Evolutionary conservation across 371 early-diverging fungal species (phyloP).

Genomic region (Lichtheimia ornata): DNA sequence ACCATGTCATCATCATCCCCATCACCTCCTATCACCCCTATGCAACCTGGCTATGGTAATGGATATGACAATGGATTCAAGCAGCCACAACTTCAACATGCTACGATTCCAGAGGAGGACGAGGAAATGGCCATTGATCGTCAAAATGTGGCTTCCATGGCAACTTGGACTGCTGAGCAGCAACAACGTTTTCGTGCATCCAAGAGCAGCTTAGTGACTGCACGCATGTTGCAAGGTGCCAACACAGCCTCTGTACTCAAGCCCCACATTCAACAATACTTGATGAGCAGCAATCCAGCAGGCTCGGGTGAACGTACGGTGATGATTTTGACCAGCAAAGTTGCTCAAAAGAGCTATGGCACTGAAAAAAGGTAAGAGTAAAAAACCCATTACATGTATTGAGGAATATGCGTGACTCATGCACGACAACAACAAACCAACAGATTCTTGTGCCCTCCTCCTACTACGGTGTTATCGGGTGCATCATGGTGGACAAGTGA

Average conservation of each 20-base stretch:
- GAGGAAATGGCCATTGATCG: constrained; percentile 23
- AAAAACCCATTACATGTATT: background rate
- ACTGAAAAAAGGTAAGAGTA: constrained; percentile 63
- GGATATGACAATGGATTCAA: background rate
- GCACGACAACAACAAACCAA: constrained; percentile 11
- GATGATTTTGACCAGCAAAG: constrained; percentile 70
- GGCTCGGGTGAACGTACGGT: constrained; percentile 62
- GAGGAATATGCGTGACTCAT: background rate
- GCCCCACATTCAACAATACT: constrained; percentile 42
- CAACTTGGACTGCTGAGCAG: constrained; percentile 14
- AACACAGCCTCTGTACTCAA: constrained; percentile 22
- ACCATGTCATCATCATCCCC: constrained; percentile 35
- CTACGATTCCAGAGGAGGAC: constrained; percentile 53
- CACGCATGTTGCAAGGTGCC: constrained; percentile 31
- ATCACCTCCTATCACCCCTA: constrained; percentile 38
- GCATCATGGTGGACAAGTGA: constrained; percentile 54
- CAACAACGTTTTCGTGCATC: constrained; percentile 8
- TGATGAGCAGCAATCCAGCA: constrained; percentile 37
- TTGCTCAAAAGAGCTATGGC: constrained; percentile 78
- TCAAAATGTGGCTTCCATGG: constrained; percentile 13
- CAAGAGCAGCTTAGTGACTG: constrained; percentile 19
- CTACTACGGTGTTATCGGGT: constrained; percentile 66
- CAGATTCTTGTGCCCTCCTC: constrained; percentile 70
- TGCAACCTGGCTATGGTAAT: constrained; percentile 10
- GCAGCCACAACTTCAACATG: constrained; percentile 19